Base-by-base conservation (phyloP, 306 rosid genomes). In the Ormosia semicastrata region DNA sequence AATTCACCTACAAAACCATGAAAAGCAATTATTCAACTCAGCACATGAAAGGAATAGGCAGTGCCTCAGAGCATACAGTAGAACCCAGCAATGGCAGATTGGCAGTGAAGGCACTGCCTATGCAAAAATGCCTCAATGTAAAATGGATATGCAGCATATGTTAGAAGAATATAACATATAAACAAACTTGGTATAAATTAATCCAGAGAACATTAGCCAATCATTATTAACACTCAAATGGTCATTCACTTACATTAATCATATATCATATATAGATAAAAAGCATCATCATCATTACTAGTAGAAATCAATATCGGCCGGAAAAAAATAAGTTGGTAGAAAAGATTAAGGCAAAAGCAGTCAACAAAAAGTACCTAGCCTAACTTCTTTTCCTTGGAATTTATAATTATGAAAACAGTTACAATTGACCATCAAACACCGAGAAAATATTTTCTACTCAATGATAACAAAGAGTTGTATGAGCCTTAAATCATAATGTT, bases 1-100 rank as follows among this genome's bases (percentile, higher is more conserved):
- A 44, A 44, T 54, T 71, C 71, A 71, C 89, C 89, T 86, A 41
- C 85, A 86, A 79, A 71, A 62, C 46, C 58, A 57, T 11, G 49
- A 52, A 68, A 70, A 24, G 44, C 58, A 73, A 56, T 40, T 53
- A 53, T 34, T 41, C 46, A 64, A 54, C 76, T 76, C 53, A 46
- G 24, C 24, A 33, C 33, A 33, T 1, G 7, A 32, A 34, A 50
- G 7, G 10, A 64, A 62, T 64, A 64, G 13, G 11, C 29, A 24
- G 40, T 56, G 41, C 13, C 15, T 1, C 24, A 1, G 3, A 3
- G 37, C 6, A 78, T 29, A 46, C 9, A 57, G 69, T 15, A 4
- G 15, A 67, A 43, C 17, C 36, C 58, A 69, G 58, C 57, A 4
- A 30, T 30, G 39, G 15, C 39, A 29, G 58, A 44, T 43, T 24